These are phyloP conservation scores for Triticum dicoccoides DNA, from an alignment of 176 grass and related monocot genomes.

Conservation along the genomic window DNA sequence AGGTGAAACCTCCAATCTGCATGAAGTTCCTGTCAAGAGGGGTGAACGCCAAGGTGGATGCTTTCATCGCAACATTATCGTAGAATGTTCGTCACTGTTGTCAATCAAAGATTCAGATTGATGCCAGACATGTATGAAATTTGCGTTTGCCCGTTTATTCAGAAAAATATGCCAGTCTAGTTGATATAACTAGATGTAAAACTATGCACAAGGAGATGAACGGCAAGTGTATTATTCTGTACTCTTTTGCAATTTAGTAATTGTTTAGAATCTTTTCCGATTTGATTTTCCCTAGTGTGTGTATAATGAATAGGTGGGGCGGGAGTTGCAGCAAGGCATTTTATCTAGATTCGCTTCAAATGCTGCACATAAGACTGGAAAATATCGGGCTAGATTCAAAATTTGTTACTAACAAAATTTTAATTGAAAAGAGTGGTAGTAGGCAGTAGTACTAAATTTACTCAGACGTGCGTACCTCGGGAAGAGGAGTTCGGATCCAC, in stretches of 20 bases:
- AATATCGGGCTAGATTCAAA: neutral
- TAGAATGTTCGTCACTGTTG: neutral
- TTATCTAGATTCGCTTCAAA: neutral
- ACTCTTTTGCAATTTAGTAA: neutral
- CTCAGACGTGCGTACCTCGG: too few species aligned
- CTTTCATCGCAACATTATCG: neutral
- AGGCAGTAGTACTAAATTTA: too few species aligned
- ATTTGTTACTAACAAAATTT: neutral
- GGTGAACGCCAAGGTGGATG: slow-evolving; percentile 13
- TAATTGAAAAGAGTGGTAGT: neutral
- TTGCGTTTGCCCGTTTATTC: neutral
- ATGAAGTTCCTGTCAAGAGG: slow-evolving; percentile 30
- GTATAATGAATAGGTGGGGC: neutral
- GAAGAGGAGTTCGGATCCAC: too few species aligned
- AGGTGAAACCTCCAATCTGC: slow-evolving; percentile 35
- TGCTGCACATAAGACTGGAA: neutral
- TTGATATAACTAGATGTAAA: neutral
- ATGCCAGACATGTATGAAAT: neutral
- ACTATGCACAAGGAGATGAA: neutral
- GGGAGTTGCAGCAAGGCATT: neutral
- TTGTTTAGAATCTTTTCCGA: neutral
- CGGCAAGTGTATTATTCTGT: neutral
- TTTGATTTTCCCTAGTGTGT: too few species aligned
- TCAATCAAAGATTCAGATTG: slow-evolving; percentile 1
- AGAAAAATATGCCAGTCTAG: neutral